Conservation (phyloP, 1,139 yeast species). For the Sugiyamaella neomexicana region DNA sequence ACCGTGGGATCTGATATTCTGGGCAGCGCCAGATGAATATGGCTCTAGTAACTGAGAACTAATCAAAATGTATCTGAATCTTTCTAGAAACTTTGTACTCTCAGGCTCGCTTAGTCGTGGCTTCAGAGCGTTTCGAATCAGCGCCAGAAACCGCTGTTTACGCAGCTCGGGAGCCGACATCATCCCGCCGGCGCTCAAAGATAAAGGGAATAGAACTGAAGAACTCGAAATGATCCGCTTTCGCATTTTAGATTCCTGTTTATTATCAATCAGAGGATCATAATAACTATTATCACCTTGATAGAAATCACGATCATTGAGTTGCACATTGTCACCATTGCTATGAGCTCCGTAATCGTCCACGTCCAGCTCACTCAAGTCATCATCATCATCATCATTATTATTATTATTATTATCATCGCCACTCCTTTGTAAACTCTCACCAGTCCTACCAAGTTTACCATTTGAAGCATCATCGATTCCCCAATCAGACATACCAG, state of each 20-base stretch:
- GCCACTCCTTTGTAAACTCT: conserved; percentile 9
- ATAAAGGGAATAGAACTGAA: conserved; percentile 28
- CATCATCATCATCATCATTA: conserved; percentile 10
- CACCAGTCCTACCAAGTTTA: conserved; percentile 6
- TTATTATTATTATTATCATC: conserved; percentile 7
- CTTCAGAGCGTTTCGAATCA: conserved; percentile 34
- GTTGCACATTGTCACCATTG: conserved; percentile 6
- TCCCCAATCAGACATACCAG: conserved; percentile 38
- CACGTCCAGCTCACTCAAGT: not conserved
- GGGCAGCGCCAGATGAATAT: not conserved
- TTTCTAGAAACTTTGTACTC: conserved; percentile 44
- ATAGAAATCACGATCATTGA: conserved; percentile 14
- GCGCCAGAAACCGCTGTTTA: conserved; percentile 30
- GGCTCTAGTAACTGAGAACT: conserved; percentile 46
- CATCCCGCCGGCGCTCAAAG: conserved; percentile 26
- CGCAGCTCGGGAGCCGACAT: conserved; percentile 22
- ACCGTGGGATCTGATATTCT: not conserved
- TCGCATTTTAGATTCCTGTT: conserved; percentile 15
- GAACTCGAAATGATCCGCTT: conserved; percentile 12
- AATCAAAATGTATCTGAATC: conserved; percentile 47
- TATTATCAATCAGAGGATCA: not conserved
- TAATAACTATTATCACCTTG: conserved; percentile 1
- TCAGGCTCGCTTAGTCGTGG: conserved; percentile 36
- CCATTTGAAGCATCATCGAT: conserved; percentile 26
- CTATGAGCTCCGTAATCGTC: no score